Evolutionary conservation across 768 basidiomycete genomes (phyloP).

Genomic region (Omphalotus guepiniiformis): DNA sequence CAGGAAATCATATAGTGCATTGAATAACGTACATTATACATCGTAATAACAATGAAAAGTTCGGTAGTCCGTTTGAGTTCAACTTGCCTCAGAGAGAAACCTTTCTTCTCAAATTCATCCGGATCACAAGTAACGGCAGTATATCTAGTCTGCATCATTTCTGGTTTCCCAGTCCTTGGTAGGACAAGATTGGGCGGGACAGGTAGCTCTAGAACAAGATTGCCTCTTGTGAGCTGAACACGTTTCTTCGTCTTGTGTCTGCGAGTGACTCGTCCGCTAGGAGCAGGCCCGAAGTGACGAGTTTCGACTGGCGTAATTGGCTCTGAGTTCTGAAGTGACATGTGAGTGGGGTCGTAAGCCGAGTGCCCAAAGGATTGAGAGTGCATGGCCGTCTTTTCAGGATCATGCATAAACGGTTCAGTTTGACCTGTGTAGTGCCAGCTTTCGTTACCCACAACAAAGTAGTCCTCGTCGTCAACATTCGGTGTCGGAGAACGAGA

Average conservation of each 20-base stretch:
- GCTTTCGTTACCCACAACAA: conserved; percentile 50
- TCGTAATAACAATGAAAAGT: conserved; percentile 90
- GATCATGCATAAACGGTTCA: conserved; percentile 24
- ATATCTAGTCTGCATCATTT: conserved; percentile 71
- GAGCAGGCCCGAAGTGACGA: conserved; percentile 86
- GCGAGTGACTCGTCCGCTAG: conserved; percentile 70
- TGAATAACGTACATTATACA: conserved; percentile 80
- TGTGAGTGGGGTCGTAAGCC: conserved; percentile 14
- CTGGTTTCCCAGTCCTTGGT: conserved; percentile 63
- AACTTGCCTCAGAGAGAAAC: conserved; percentile 84
- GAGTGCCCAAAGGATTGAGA: conserved; percentile 19
- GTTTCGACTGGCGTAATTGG: conserved; percentile 38
- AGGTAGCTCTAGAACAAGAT: conserved; percentile 78
- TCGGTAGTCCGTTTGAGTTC: conserved; percentile 79
- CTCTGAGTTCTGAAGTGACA: neutral
- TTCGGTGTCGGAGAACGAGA: conserved; percentile 78
- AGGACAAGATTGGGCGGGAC: conserved; percentile 84
- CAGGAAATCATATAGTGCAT: neutral
- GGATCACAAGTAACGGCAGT: conserved; percentile 94
- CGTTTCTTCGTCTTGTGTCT: conserved; percentile 75
- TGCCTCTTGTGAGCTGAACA: conserved; percentile 82
- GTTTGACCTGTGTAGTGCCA: conserved; percentile 49
- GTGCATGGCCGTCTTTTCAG: conserved; percentile 34
- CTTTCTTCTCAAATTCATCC: conserved; percentile 81
- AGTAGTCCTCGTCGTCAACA: conserved; percentile 69